Evolutionary conservation across 2,329 filamentous ascomycete genomes (phyloP).

Genomic region (Orbilia quercus): DNA sequence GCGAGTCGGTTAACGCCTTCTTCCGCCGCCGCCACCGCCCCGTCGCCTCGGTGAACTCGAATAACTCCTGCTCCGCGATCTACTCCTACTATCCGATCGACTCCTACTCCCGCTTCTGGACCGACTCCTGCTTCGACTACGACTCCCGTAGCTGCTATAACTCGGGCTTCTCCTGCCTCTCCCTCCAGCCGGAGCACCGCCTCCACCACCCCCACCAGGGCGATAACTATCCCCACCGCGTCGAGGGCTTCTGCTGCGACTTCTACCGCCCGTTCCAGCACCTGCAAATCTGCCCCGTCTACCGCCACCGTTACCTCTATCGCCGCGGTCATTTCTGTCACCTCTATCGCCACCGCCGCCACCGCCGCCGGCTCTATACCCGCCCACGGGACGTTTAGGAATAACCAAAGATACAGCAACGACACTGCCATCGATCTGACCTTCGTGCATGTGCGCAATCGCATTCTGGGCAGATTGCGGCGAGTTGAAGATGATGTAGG

Average conservation of each 20-base stretch:
- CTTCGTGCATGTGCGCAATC: conserved; percentile 97
- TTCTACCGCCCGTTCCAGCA: conserved; percentile 60
- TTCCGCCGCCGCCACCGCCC: conserved; percentile 31
- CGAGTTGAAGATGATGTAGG: conserved; percentile 85
- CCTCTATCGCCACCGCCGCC: conserved; percentile 33
- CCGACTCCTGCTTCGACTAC: conserved; percentile 56
- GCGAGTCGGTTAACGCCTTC: conserved; percentile 33
- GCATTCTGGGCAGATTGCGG: conserved; percentile 84
- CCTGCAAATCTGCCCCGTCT: conserved; percentile 61
- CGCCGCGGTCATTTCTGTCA: no score
- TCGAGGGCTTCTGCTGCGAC: conserved; percentile 60
- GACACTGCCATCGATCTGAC: conserved; percentile 84
- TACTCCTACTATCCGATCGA: conserved; percentile 62
- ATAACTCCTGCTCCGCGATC: conserved; percentile 40
- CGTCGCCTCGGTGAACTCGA: conserved; percentile 39
- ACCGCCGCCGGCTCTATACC: conserved; percentile 57
- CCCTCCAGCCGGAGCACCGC: conserved; percentile 60
- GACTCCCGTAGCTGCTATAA: conserved; percentile 67
- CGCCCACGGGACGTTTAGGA: conserved; percentile 72
- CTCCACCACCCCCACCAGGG: conserved; percentile 60
- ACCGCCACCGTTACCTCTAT: conserved; percentile 57
- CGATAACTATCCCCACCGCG: conserved; percentile 61
- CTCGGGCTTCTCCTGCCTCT: conserved; percentile 73
- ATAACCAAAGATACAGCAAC: conserved; percentile 91
- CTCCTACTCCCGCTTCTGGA: conserved; percentile 60